Base-by-base conservation (phyloP, 1,139 yeast species). In the Blastobotrys aristatus region DNA sequence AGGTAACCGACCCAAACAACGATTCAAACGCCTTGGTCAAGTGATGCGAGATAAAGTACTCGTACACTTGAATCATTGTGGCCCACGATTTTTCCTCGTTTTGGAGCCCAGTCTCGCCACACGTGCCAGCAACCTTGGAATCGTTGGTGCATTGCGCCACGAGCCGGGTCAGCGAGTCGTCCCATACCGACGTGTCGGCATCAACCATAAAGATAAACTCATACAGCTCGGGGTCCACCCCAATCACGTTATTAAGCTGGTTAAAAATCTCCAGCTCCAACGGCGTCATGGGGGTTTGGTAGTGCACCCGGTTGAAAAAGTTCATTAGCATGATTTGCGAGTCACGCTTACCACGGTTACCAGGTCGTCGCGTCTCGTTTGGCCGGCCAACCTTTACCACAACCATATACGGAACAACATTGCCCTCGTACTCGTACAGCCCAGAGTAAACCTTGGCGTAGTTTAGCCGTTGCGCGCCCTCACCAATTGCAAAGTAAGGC, bases 271-370 rank as follows among this genome's bases (percentile, higher is more conserved):
- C 74, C 14, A 70, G 57, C 48, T 70, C 74, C 11, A 70, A 56
- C 5, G 73, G 73, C 34, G 55, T 55, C 74, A 70, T 70, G 8
- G 71, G 69, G 18, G 60, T 53, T 41, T 66, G 67, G 49, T 60
- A 62, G 40, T 69, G 73, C 2, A 69, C 70, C 10, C 67, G 61
- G 54, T 69, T 70, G 47, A 70, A 54, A 56, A 68, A 68, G 40
- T 64, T 66, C 71, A 70, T 66, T 44, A 70, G 48, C 38, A 70
- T 47, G 44, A 70, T 61, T 54, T 70, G 74, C 2, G 73, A 69
- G 55, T 70, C 74, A 43, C 74, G 70, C 54, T 70, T 70, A 26
- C 74, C 74, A 46, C 74, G 59, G 53, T 70, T 70, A 11, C 74
- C 74, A 2, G 74, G 72, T 17, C 63, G 55, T 32, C 55, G 48